Evolutionary conservation across 2,329 filamentous ascomycete species (phyloP), one percentile per base, ranked within the genome.

Genomic region (Claviceps monticola): DNA sequence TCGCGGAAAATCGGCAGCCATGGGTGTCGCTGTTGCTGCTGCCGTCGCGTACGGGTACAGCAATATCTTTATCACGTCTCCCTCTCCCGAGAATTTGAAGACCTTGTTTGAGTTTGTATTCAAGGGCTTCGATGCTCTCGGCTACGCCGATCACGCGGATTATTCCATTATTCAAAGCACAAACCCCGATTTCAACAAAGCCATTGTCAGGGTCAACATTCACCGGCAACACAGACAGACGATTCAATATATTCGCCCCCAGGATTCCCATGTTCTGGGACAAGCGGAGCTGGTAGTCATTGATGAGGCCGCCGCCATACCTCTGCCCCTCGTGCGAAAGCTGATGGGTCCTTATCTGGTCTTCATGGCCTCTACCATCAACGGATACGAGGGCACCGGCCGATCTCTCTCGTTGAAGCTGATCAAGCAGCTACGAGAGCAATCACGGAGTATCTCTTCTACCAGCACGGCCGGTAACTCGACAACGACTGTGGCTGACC

Each of bases 351-450:
- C 91, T 14, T 98, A 98, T 67, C 74, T 98, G 39, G 89, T 97
- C 8, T 98, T 98, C 69, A 97, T 98, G 93, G 89, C 94, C 1
- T 98, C 93, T 0, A 98, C 93, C 1, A 96, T 98, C 71, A 97
- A 97, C 64, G 93, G 93, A 53, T 98, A 98, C 65, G 93, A 98
- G 71, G 93, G 93, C 52, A 98, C 93, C 6, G 93, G 93, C 42
- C 82, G 93, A 53, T 97, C 93, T 1, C 76, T 98, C 5, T 97
- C 93, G 0, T 73, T 98, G 51, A 98, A 98, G 71, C 76, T 98
- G 58, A 96, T 98, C 57, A 94, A 97, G 66, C 91, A 98, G 68
- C 79, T 98, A 23, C 84, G 93, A 53, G 91, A 98, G 61, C 90
- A 98, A 65, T 94, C 91, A 37, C 78, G 86, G 60, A 80, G 81